Percentiles rank a stretch among this genome's conserved stretches.
phyloP scores from a whole-genome alignment of 345 rosid species.

The Acer yangbiense region DNA sequence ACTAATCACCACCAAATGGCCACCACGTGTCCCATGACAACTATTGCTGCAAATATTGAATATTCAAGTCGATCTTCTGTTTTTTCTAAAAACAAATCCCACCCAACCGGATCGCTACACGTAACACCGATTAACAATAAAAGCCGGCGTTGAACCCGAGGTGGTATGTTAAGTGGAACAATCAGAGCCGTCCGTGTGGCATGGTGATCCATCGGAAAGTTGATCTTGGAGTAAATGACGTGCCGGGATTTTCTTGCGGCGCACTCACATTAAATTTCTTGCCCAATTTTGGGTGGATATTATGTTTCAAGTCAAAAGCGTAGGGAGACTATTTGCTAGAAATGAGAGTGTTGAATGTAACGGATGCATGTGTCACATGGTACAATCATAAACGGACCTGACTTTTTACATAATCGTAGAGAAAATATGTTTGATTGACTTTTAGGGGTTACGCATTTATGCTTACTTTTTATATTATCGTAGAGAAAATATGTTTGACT shows the following conservation, averaged over 20 bases:
- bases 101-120: slow-evolving; percentile 14
- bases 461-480: too few relatives aligned
- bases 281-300: neutral
- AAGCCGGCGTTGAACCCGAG: neutral
- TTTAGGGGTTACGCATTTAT: too few relatives aligned
- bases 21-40: slow-evolving; percentile 14
- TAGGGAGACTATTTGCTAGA: too few relatives aligned
- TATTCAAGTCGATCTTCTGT: neutral
- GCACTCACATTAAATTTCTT: slow-evolving; percentile 14
- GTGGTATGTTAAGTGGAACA: neutral
- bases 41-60: neutral
- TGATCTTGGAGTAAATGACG: slow-evolving; percentile 11
- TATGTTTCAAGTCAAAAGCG: neutral
- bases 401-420: too few relatives aligned
- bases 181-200: slow-evolving; percentile 1
- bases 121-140: neutral
- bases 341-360: too few relatives aligned
- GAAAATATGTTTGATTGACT: too few relatives aligned
- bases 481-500: too few relatives aligned
- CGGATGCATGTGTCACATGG: too few relatives aligned
- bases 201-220: neutral
- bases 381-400: too few relatives aligned
- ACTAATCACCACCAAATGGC: too few relatives aligned
- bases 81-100: neutral
- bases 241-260: slow-evolving; percentile 30